phyloP scores from a whole-genome alignment of 2,329 filamentous ascomycete species.

The Fusarium miscanthi region DNA sequence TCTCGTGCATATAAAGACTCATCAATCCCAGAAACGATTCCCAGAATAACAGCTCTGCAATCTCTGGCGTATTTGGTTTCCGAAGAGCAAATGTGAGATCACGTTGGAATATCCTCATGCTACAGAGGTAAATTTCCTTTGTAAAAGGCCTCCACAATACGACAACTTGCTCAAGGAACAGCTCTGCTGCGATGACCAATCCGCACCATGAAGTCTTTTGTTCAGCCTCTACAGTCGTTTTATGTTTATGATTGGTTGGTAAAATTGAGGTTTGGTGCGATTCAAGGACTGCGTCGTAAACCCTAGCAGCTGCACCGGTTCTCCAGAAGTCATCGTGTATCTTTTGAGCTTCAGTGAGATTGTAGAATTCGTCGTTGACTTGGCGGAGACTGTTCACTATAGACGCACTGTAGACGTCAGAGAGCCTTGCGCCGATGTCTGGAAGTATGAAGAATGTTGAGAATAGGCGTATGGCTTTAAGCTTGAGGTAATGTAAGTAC shows the following conservation, averaged over 20 bases:
- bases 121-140: constrained; percentile 7
- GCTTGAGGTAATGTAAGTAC: neutral
- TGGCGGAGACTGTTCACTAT: neutral
- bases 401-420: neutral
- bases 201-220: constrained; percentile 5
- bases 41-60: constrained; percentile 1
- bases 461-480: constrained; percentile 14
- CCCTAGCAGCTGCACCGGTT: neutral
- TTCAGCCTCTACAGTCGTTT: neutral
- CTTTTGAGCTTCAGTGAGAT: neutral
- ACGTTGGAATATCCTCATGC: constrained; percentile 1
- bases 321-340: constrained; percentile 8
- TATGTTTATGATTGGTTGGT: accelerated
- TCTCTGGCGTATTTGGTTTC: neutral
- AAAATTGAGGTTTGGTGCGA: neutral
- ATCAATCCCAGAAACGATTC: constrained; percentile 1
- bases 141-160: neutral
- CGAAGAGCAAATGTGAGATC: neutral
- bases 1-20: neutral
- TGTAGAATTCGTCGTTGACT: neutral
- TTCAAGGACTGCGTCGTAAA: neutral
- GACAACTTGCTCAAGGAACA: constrained; percentile 6
- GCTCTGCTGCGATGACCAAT: neutral
- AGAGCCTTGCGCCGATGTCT: neutral
- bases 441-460: constrained; percentile 11